A percentile compares a stretch with the other conserved stretches of the same genome.
Conservation (phyloP, 192 early-diverging fungal species). For the Spizellomyces sp. region DNA sequence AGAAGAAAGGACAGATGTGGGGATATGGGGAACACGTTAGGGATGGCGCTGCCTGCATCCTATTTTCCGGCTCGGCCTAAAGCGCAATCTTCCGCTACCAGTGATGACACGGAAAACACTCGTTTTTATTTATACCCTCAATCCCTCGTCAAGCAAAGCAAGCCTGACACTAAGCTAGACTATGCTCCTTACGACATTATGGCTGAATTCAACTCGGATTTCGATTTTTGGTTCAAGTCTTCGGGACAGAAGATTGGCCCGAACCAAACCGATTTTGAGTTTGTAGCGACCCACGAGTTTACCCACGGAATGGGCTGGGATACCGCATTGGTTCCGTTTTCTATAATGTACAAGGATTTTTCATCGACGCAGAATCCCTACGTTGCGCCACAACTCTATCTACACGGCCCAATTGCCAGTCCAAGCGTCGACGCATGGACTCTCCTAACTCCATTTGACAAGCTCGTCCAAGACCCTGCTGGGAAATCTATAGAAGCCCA, state of each 20-base stretch:
- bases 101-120: background rate
- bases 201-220: slow-evolving; percentile 42
- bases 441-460: slow-evolving; percentile 32
- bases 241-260: slow-evolving; percentile 24
- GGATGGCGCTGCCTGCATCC: slow-evolving; percentile 25
- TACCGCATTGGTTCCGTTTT: slow-evolving; percentile 22
- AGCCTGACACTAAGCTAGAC: slow-evolving; percentile 9
- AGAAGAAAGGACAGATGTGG: background rate
- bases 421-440: slow-evolving; percentile 26
- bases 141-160: slow-evolving; percentile 37
- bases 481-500: background rate
- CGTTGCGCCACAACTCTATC: slow-evolving; percentile 35
- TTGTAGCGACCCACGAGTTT: slow-evolving; percentile 42
- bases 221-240: slow-evolving; percentile 20
- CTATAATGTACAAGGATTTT: slow-evolving; percentile 2
- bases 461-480: slow-evolving; percentile 12
- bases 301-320: slow-evolving; percentile 49
- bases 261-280: slow-evolving; percentile 40
- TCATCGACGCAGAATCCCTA: slow-evolving; percentile 14
- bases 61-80: slow-evolving; percentile 28
- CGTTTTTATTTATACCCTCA: slow-evolving; percentile 34
- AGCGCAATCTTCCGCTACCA: background rate
- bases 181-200: slow-evolving; percentile 32
- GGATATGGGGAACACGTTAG: slow-evolving; percentile 17
- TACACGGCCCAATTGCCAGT: slow-evolving; percentile 10